Conservation (phyloP, 371 early-diverging fungal genomes). For the Phascolomyces articulosus region DNA sequence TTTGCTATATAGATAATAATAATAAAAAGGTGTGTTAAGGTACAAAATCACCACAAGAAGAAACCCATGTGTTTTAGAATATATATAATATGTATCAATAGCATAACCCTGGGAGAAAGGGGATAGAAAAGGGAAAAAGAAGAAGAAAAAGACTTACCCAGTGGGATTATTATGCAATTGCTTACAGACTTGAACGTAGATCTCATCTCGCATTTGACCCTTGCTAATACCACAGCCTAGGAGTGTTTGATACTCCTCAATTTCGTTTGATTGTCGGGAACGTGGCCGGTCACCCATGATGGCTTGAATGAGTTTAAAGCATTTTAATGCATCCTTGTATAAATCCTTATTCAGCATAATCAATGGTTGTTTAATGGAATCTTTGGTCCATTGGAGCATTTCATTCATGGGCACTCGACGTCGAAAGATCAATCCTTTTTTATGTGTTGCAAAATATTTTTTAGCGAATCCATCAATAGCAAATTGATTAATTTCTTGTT, state of each 20-base stretch:
- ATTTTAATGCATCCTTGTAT: constrained; percentile 84
- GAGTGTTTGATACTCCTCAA: constrained; percentile 75
- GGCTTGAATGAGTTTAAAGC: constrained; percentile 85
- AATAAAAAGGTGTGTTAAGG: background rate
- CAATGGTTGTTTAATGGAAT: constrained; percentile 79
- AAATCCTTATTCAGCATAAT: constrained; percentile 78
- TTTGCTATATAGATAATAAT: constrained; percentile 37
- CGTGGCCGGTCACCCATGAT: constrained; percentile 80
- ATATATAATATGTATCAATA: too few species aligned
- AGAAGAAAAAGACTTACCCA: constrained; percentile 39
- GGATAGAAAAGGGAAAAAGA: too few species aligned
- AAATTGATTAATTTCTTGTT: constrained; percentile 77
- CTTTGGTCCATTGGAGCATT: constrained; percentile 85
- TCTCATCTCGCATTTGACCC: constrained; percentile 89
- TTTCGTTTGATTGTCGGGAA: constrained; percentile 31
- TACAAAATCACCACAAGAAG: too few species aligned
- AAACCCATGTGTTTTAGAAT: too few species aligned
- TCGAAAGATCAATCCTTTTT: constrained; percentile 76
- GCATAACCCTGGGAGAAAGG: too few species aligned
- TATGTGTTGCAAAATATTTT: constrained; percentile 91
- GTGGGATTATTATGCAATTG: constrained; percentile 87
- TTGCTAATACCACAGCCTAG: constrained; percentile 75
- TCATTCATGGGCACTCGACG: constrained; percentile 87
- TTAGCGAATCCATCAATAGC: constrained; percentile 91
- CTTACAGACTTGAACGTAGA: constrained; percentile 93